Conservation (phyloP, 441 rosid genomes). For the Omphalea diandra region DNA sequence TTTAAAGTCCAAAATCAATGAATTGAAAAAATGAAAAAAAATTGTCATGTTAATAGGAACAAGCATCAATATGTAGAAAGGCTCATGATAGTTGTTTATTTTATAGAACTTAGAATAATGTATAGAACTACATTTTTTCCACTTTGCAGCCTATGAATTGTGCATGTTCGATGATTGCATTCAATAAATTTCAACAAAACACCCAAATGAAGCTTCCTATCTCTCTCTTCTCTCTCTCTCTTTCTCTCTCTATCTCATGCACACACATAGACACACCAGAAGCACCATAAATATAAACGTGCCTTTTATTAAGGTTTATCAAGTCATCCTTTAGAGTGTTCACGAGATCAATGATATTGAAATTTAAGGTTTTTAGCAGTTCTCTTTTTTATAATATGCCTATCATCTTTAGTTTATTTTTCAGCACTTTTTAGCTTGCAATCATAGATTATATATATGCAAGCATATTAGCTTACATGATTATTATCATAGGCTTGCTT, state of each 20-base stretch:
- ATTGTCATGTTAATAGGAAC: not conserved
- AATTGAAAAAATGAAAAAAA: not conserved
- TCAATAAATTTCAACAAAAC: not conserved
- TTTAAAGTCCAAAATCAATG: not conserved
- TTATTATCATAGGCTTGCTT: not conserved
- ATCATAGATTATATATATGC: not conserved
- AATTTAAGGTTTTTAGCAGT: not conserved
- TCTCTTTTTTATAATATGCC: not conserved
- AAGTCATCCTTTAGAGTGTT: not conserved
- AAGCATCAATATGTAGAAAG: not conserved
- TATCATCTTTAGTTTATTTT: not conserved
- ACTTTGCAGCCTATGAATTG: not conserved
- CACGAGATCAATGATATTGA: not conserved
- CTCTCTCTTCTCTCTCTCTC: no score
- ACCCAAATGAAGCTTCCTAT: no score
- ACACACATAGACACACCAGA: no score
- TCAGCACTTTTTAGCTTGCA: no score
- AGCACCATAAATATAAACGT: no score
- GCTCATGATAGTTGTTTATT: not conserved
- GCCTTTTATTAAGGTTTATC: no score
- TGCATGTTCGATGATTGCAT: not conserved
- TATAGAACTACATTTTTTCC: not conserved
- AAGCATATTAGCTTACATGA: not conserved
- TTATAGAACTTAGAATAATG: not conserved
- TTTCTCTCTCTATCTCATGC: not conserved